A percentile compares a stretch with the other conserved stretches of the same genome.
phyloP scores from a whole-genome alignment of 2,329 filamentous ascomycete genomes.

The Emergomyces orientalis region DNA sequence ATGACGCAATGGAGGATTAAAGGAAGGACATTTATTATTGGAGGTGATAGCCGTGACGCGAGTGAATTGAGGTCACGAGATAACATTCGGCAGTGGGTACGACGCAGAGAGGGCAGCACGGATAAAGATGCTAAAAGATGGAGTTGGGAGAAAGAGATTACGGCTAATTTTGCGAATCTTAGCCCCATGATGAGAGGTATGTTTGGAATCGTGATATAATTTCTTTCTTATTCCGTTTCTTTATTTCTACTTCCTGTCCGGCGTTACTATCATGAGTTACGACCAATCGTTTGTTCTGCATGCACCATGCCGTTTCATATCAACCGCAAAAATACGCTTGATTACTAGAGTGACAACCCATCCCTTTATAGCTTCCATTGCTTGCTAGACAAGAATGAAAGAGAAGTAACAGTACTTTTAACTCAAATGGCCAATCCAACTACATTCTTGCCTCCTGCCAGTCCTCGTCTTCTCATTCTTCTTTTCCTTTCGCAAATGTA shows the following conservation, averaged over 20 bases:
- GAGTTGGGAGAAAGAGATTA: slow-evolving; percentile 72
- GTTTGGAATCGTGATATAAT: slow-evolving; percentile 9
- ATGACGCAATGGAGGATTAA: slow-evolving; percentile 77
- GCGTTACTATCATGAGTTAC: neutral
- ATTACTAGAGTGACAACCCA: neutral
- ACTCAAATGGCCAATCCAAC: neutral
- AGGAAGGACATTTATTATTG: slow-evolving; percentile 67
- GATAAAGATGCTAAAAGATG: slow-evolving; percentile 42
- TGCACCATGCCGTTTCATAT: neutral
- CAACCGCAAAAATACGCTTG: neutral
- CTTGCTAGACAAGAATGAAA: neutral
- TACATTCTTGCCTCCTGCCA: neutral
- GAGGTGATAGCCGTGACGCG: slow-evolving; percentile 54
- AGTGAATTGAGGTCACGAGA: slow-evolving; percentile 36
- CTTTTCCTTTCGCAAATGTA: slow-evolving; percentile 1
- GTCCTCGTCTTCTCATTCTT: neutral
- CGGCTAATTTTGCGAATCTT: slow-evolving; percentile 82
- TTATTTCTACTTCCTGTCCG: slow-evolving; percentile 4
- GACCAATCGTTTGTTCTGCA: neutral
- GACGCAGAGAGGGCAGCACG: slow-evolving; percentile 27
- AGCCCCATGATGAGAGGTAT: slow-evolving; percentile 66
- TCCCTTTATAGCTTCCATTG: neutral
- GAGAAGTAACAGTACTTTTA: neutral
- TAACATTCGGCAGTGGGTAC: slow-evolving; percentile 53
- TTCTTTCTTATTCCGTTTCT: slow-evolving; percentile 2